These are phyloP conservation scores for Cephalotrichum gorgonifer DNA, from an alignment of 2,329 filamentous ascomycete genomes.

Conservation along the genomic window DNA sequence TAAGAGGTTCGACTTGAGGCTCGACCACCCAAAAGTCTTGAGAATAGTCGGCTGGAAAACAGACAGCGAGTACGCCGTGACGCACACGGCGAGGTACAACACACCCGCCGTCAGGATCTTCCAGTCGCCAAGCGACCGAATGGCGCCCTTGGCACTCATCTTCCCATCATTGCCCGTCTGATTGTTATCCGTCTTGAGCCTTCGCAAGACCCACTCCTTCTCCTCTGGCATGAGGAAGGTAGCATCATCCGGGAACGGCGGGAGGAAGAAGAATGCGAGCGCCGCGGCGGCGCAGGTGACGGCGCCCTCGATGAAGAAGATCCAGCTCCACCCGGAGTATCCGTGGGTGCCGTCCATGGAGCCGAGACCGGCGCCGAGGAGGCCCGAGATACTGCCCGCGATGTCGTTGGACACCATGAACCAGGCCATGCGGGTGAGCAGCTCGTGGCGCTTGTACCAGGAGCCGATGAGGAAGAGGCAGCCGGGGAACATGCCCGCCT, in stretches of 20 bases:
- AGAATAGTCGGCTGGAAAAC: conserved; percentile 23
- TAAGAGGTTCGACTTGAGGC: conserved; percentile 19
- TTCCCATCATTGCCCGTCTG: conserved; percentile 10
- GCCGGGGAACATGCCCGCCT: conserved; percentile 22
- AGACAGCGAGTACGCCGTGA: conserved; percentile 18
- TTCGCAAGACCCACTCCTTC: conserved; percentile 10
- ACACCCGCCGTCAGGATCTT: conserved; percentile 31
- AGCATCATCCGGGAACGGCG: conserved; percentile 26
- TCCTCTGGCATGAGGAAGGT: conserved; percentile 28
- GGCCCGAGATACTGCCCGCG: conserved; percentile 13
- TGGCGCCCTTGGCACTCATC: conserved; percentile 24
- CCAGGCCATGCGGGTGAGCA: conserved; percentile 15
- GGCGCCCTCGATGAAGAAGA: conserved; percentile 31
- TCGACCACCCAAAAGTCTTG: conserved; percentile 18
- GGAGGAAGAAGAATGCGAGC: conserved; percentile 23
- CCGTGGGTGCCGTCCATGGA: conserved; percentile 15
- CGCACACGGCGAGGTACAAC: conserved; percentile 16
- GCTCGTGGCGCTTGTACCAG: conserved; percentile 22
- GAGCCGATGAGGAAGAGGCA: conserved; percentile 20
- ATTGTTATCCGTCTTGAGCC: conserved; percentile 11
- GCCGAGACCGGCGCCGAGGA: conserved; percentile 13
- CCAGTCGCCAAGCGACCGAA: conserved; percentile 44
- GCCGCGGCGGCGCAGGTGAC: conserved; percentile 22
- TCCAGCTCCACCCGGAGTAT: conserved; percentile 32
- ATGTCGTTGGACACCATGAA: conserved; percentile 15